Percentiles rank a stretch among this genome's conserved stretches.
Conservation (phyloP, 768 basidiomycete genomes). For the Pulveroboletus sp. region DNA sequence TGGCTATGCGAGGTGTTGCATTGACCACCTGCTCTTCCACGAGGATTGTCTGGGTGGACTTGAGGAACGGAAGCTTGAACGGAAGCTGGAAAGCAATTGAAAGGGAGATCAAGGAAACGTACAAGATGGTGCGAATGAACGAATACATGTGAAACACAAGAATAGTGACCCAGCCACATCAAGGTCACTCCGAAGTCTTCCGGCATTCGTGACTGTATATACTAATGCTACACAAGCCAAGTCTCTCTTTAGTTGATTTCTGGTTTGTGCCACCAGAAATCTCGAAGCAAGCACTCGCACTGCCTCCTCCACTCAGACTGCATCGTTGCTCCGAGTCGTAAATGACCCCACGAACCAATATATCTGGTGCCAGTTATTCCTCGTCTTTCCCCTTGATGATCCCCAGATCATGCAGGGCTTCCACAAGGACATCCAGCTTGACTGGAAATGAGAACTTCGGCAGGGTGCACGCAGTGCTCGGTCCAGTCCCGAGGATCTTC, state of each 20-base stretch:
- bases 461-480: slow-evolving; percentile 35
- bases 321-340: slow-evolving; percentile 48
- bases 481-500: slow-evolving; percentile 27
- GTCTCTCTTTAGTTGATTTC: slow-evolving; percentile 11
- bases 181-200: too few relatives aligned
- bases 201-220: too few relatives aligned
- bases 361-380: slow-evolving; percentile 69
- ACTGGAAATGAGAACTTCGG: slow-evolving; percentile 40
- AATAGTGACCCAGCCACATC: too few relatives aligned
- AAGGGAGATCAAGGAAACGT: slow-evolving; percentile 19
- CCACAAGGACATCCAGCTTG: slow-evolving; percentile 12
- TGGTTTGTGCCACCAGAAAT: slow-evolving; percentile 48
- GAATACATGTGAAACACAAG: too few relatives aligned
- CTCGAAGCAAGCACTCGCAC: slow-evolving; percentile 52
- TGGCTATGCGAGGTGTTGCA: slow-evolving; percentile 61
- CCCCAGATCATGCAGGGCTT: slow-evolving; percentile 39
- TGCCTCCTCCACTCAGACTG: slow-evolving; percentile 57
- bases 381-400: slow-evolving; percentile 59
- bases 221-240: background rate
- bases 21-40: slow-evolving; percentile 17
- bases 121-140: slow-evolving; percentile 15
- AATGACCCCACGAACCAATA: slow-evolving; percentile 51
- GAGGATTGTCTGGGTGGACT: slow-evolving; percentile 27
- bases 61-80: slow-evolving; percentile 58
- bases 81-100: slow-evolving; percentile 43